phyloP scores from a whole-genome alignment of 2,329 filamentous ascomycete genomes.

The Bipolaris oryzae region DNA sequence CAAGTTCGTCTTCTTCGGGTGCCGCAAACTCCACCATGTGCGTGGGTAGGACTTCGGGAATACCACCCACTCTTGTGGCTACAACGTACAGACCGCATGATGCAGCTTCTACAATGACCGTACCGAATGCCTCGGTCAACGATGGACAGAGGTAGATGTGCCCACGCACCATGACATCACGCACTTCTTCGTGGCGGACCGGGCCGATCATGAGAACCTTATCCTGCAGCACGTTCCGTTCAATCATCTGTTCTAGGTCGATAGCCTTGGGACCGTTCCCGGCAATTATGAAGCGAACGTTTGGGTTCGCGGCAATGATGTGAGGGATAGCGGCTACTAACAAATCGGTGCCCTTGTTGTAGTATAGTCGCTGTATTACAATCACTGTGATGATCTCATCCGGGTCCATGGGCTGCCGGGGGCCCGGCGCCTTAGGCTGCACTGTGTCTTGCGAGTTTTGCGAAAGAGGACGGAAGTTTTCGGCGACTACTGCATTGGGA shows the following conservation, averaged over 20 bases:
- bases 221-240: constrained; percentile 91
- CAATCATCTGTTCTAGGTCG: constrained; percentile 96
- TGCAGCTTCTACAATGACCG: constrained; percentile 95
- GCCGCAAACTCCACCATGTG: constrained; percentile 99
- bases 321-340: constrained; percentile 95
- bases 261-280: constrained; percentile 96
- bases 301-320: constrained; percentile 85
- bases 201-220: constrained; percentile 91
- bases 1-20: constrained; percentile 94
- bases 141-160: constrained; percentile 97
- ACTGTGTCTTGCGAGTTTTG: constrained; percentile 37
- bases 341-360: constrained; percentile 97
- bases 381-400: constrained; percentile 93
- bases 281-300: constrained; percentile 95
- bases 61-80: constrained; percentile 93
- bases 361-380: constrained; percentile 95
- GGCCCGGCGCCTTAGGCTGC: constrained; percentile 52
- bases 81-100: constrained; percentile 96
- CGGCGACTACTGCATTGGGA: constrained; percentile 94
- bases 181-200: constrained; percentile 92
- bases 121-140: constrained; percentile 95
- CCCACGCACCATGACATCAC: constrained; percentile 95
- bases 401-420: constrained; percentile 74
- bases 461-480: constrained; percentile 83
- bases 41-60: constrained; percentile 90